Conservation (phyloP, 495 filamentous ascomycete genomes). For the Tuber aestivum region DNA sequence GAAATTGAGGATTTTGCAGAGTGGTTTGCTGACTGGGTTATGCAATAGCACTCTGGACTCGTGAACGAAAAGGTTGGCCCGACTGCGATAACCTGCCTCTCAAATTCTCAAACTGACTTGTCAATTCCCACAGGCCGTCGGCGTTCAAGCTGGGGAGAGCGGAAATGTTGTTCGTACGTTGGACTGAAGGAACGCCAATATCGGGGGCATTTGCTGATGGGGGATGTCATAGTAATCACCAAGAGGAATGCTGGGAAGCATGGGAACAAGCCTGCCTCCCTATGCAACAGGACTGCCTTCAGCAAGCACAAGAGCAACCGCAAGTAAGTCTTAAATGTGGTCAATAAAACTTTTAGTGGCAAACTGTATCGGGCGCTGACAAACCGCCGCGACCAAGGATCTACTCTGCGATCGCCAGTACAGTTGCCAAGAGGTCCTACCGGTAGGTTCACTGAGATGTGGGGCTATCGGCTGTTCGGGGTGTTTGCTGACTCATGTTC, state of each 20-base stretch:
- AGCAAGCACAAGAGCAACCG: slow-evolving; percentile 61
- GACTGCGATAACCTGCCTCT: neutral
- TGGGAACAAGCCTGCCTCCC: slow-evolving; percentile 63
- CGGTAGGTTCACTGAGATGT: slow-evolving; percentile 37
- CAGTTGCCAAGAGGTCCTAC: slow-evolving; percentile 74
- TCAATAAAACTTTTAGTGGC: neutral
- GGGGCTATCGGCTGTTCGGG: slow-evolving; percentile 8
- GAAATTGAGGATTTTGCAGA: neutral
- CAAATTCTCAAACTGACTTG: slow-evolving; percentile 23
- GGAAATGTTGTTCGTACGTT: slow-evolving; percentile 56
- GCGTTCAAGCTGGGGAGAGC: slow-evolving; percentile 60
- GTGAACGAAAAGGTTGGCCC: slow-evolving; percentile 80
- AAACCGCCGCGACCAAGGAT: slow-evolving; percentile 54
- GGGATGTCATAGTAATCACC: slow-evolving; percentile 52
- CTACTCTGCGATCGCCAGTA: slow-evolving; percentile 75
- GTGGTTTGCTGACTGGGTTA: slow-evolving; percentile 40
- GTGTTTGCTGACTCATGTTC: slow-evolving; percentile 15
- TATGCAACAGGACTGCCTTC: slow-evolving; percentile 59
- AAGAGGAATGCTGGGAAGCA: slow-evolving; percentile 65
- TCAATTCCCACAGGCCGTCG: slow-evolving; percentile 61
- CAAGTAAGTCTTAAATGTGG: slow-evolving; percentile 59
- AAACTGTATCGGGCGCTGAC: slow-evolving; percentile 11
- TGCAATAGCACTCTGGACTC: slow-evolving; percentile 71
- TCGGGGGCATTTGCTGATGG: neutral
- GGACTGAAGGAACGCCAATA: neutral